Base-by-base conservation (phyloP, 2,329 filamentous ascomycete species). In the Aspergillus transmontanensis region DNA sequence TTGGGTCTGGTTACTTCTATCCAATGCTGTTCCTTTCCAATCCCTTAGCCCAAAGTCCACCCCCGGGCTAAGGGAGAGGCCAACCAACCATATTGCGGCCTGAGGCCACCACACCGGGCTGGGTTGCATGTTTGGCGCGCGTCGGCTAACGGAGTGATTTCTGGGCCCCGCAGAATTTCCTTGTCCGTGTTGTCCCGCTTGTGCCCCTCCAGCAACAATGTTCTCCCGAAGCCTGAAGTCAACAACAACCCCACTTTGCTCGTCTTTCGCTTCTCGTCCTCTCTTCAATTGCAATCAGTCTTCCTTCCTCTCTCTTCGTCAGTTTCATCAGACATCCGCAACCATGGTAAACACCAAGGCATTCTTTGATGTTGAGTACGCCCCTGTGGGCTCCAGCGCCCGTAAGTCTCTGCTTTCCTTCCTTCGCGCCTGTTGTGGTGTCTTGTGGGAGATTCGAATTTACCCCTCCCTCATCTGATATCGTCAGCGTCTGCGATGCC, bases 341-440 rank as follows among this genome's bases (percentile, higher is more conserved):
- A 89, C 85, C 80, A 97, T 96, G 93, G 82, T 84, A 77, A 82
- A 87, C 68, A 70, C 70, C 79, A 88, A 90, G 79, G 88, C 88
- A 83, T 92, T 83, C 84, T 93, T 94, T 83, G 90, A 94, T 68
- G 76, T 96, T 71, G 82, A 90, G 77, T 83, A 84, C 78, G 82
- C 84, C 78, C 82, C 75, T 61, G 65, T 66, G 39, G 75, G 73
- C 68, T 46, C 65, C 66, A 67, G 66, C 53, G 59, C 68, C 62
- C 60, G 74, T 77, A 72, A 71, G 73, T 78, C 60, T 56, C 56
- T 45, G 50, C 14, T 60, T 34, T 55, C 60, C 67, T 55, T 23
- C 41, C 66, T 65, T 69, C 21, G 21, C 21, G 21, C 61, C 53
- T 60, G 58, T 56, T 55, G 66, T 34, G 45, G 30, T 54, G 48